These are phyloP conservation scores for Musa balbisiana DNA, from an alignment of 202 grass and related monocot genomes.

Conservation along the genomic window DNA sequence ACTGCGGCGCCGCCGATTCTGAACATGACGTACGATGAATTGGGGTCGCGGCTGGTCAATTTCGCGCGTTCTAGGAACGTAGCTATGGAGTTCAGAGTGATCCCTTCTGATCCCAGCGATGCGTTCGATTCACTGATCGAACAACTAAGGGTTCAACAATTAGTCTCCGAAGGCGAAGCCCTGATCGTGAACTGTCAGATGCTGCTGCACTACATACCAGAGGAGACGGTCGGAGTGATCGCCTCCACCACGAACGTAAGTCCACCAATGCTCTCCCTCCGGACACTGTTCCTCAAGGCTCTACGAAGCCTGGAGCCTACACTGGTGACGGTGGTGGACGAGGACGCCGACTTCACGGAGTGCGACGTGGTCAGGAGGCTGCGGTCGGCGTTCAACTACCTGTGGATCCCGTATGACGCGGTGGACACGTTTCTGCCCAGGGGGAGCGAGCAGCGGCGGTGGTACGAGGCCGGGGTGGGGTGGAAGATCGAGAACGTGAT, in stretches of 20 bases:
- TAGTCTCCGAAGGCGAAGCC: slow-evolving; percentile 13
- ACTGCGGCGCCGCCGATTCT: slow-evolving; percentile 39
- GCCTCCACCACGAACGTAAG: slow-evolving; percentile 14
- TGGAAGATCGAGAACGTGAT: slow-evolving; percentile 98
- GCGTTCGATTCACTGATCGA: slow-evolving; percentile 15
- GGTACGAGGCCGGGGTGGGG: slow-evolving; percentile 81
- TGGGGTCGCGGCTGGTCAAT: slow-evolving; percentile 54
- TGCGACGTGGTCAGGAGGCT: slow-evolving; percentile 61
- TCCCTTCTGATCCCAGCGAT: slow-evolving; percentile 40
- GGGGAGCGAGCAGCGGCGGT: slow-evolving; percentile 76
- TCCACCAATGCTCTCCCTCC: slow-evolving; percentile 40
- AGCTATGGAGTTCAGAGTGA: slow-evolving; percentile 65
- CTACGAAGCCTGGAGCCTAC: slow-evolving; percentile 53
- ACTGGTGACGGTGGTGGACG: slow-evolving; percentile 69
- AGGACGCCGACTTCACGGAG: slow-evolving; percentile 89
- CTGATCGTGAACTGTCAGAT: slow-evolving; percentile 22
- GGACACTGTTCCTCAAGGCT: slow-evolving; percentile 75
- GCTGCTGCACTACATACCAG: slow-evolving; percentile 22
- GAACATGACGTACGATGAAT: slow-evolving; percentile 70
- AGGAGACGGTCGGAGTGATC: slow-evolving; percentile 29
- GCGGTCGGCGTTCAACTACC: slow-evolving; percentile 79
- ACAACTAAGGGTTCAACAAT: not conserved
- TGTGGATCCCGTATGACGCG: slow-evolving; percentile 97
- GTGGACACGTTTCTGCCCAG: slow-evolving; percentile 81
- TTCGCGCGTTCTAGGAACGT: slow-evolving; percentile 74